phyloP scores from a whole-genome alignment of 78 protist species.

The Dictyostelium intermedium region DNA sequence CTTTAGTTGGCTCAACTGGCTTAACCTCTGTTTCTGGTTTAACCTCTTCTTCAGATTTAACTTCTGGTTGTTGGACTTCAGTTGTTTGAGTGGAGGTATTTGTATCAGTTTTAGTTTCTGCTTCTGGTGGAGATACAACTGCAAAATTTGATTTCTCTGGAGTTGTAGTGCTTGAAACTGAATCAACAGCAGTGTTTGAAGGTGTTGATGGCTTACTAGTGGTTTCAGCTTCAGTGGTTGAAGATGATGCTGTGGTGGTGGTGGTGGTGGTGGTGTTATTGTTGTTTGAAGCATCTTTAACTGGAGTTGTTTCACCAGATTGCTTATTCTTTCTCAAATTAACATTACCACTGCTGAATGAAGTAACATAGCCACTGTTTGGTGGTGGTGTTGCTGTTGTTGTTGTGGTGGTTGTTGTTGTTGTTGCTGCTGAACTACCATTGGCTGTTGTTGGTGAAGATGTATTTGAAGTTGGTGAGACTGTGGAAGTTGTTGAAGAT shows the following conservation, averaged over 20 bases:
- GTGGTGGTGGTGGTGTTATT: not conserved
- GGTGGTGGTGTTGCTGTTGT: slow-evolving; percentile 7
- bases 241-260: not conserved
- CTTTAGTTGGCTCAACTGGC: not conserved
- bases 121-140: not conserved
- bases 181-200: not conserved
- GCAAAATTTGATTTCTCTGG: not conserved
- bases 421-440: not conserved
- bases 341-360: slow-evolving; percentile 45
- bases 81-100: not conserved
- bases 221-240: slow-evolving; percentile 23
- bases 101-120: not conserved
- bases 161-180: slow-evolving; percentile 5
- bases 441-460: not conserved
- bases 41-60: not conserved
- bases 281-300: not conserved
- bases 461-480: not conserved
- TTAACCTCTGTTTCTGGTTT: not conserved
- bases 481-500: not conserved
- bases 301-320: not conserved
- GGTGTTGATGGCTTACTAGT: not conserved
- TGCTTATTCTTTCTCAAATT: slow-evolving; percentile 27
- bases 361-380: not conserved
- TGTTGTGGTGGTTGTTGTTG: not conserved
- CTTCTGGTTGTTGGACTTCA: not conserved